Evolutionary conservation across 1,284 basidiomycete genomes (phyloP).

Genomic region (Neotropicomus parvogracilis): DNA sequence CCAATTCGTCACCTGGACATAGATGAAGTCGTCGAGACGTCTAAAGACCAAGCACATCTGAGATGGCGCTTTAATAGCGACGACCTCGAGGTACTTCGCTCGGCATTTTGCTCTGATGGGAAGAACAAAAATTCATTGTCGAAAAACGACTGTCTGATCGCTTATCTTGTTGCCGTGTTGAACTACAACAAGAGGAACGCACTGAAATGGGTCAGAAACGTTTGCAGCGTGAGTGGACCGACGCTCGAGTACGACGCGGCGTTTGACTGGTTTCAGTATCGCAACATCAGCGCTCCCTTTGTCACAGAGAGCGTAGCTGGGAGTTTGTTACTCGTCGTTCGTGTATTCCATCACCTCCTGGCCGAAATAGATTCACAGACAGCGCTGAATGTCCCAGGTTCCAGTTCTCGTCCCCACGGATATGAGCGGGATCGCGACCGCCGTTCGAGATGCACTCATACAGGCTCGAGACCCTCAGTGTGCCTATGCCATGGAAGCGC

Average conservation of each 20-base stretch:
- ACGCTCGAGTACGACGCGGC: not conserved
- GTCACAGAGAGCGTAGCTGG: slow-evolving; percentile 20
- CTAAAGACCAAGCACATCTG: slow-evolving; percentile 6
- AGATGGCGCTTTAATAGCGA: slow-evolving; percentile 14
- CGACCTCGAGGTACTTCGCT: slow-evolving; percentile 16
- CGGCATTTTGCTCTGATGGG: slow-evolving; percentile 5
- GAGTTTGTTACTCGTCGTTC: slow-evolving; percentile 31
- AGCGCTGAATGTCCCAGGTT: slow-evolving; percentile 13
- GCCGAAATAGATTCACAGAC: not conserved
- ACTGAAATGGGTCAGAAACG: slow-evolving; percentile 25
- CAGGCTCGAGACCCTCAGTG: slow-evolving; percentile 18
- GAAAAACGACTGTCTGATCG: slow-evolving; percentile 34
- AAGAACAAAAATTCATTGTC: slow-evolving; percentile 13
- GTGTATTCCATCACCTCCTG: slow-evolving; percentile 3
- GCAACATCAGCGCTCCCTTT: slow-evolving; percentile 20
- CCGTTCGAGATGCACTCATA: slow-evolving; percentile 29
- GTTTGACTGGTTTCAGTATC: slow-evolving; percentile 26
- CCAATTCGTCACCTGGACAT: not conserved
- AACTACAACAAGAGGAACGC: slow-evolving; percentile 15
- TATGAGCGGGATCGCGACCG: slow-evolving; percentile 21
- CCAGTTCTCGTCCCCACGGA: slow-evolving; percentile 13
- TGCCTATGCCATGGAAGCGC: slow-evolving; percentile 28
- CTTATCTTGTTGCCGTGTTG: slow-evolving; percentile 29
- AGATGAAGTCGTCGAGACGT: not conserved
- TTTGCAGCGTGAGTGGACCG: slow-evolving; percentile 27